Evolutionary conservation across 352 stramenopile genomes (phyloP), one percentile per base, ranked within the genome.

Genomic region (Phytopythium kandeliae): DNA sequence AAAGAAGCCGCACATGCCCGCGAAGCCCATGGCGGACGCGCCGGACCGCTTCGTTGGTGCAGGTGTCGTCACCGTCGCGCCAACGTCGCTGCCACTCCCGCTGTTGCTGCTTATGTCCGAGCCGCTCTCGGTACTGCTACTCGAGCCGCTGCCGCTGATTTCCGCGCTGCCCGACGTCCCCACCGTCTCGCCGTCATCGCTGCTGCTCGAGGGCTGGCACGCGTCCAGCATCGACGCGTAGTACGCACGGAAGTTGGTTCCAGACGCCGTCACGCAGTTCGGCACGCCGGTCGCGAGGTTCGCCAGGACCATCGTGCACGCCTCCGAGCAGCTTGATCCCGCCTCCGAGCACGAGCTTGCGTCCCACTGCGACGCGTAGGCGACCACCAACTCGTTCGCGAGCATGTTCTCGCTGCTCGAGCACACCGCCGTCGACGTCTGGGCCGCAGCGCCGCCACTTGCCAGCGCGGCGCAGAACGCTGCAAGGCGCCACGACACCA

Each of bases 1-100:
- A 26, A 48, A 48, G 43, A 48, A 48, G 43, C 43, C 43, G 43
- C 43, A 48, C 43, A 48, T 48, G 25, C 43, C 43, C 16, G 43
- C 43, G 11, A 48, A 36, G 43, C 43, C 43, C 43, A 48, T 48
- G 43, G 43, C 43, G 7, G 43, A 48, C 2, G 43, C 43, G 2
- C 43, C 25, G 15, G 43, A 48, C 25, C 43, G 43, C 43, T 48
- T 48, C 6, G 43, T 48, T 4, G 43, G 43, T 8, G 43, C 16
- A 8, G 43, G 43, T 8, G 43, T 48, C 28, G 43, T 36, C 25
- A 48, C 28, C 1, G 43, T 25, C 43, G 26, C 43, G 1, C 26
- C 43, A 6, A 36, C 43, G n/a, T 36, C 43, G 43, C 43, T 48
- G 28, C 25, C 28, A 8, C 22, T 31, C 9, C 4, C 24, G 40